These are phyloP conservation scores for Lentinus brumalis DNA, from an alignment of 768 basidiomycete genomes.

Conservation along the genomic window DNA sequence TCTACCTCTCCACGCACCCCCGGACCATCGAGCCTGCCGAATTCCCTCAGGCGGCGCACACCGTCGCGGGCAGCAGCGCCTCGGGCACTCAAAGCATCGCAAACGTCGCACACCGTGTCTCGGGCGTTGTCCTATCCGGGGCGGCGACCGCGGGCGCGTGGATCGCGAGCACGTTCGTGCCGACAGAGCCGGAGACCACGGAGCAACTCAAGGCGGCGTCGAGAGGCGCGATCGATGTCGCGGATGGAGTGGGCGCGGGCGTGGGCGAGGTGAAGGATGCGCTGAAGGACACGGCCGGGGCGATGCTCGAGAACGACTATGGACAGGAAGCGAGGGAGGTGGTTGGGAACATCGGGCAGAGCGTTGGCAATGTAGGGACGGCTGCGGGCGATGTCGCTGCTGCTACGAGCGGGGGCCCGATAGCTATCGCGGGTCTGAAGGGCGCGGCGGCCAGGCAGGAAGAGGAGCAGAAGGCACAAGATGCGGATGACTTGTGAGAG, in stretches of 20 bases:
- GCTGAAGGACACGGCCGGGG: constrained; percentile 18
- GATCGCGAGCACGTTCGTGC: constrained; percentile 22
- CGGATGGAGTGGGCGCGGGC: constrained; percentile 14
- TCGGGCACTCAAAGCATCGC: constrained; percentile 21
- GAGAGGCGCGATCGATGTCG: constrained; percentile 11
- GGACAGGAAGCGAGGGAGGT: constrained; percentile 24
- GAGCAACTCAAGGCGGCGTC: constrained; percentile 15
- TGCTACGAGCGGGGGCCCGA: constrained; percentile 18
- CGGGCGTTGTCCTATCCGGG: constrained; percentile 18
- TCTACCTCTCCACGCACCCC: constrained; percentile 18
- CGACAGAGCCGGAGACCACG: constrained; percentile 13
- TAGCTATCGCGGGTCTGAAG: constrained; percentile 20
- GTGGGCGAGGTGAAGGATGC: constrained; percentile 18
- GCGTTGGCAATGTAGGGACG: constrained; percentile 21
- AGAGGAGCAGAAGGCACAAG: constrained; percentile 8
- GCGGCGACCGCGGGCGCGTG: constrained; percentile 27
- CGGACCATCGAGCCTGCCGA: constrained; percentile 16
- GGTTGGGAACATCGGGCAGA: constrained; percentile 17
- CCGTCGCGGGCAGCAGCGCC: constrained; percentile 5
- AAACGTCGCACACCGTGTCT: constrained; percentile 17
- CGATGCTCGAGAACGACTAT: constrained; percentile 25
- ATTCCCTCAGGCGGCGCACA: constrained; percentile 18
- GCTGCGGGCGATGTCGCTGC: constrained; percentile 19
- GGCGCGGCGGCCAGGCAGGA: constrained; percentile 23
- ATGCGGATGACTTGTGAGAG: too few species aligned